phyloP scores from a whole-genome alignment of 2,329 filamentous ascomycete genomes.

The Ciborinia camelliae region DNA sequence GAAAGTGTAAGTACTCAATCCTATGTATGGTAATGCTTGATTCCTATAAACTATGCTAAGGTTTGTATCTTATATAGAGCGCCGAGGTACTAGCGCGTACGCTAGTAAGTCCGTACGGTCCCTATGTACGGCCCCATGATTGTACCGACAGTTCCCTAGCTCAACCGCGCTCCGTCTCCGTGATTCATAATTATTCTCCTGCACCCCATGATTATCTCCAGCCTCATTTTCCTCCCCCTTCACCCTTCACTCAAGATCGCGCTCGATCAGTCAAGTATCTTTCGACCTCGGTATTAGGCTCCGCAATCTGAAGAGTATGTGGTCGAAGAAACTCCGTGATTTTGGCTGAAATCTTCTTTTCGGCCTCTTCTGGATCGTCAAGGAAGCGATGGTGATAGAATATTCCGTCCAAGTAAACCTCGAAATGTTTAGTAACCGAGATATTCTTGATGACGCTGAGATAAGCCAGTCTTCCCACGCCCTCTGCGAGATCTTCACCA shows the following conservation, averaged over 20 bases:
- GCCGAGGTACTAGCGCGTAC: too few relatives aligned
- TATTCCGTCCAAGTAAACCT: background rate
- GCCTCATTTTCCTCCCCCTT: background rate
- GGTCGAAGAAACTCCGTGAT: background rate
- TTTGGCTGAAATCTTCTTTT: rapidly evolving
- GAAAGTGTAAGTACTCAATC: too few relatives aligned
- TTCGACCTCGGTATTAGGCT: background rate
- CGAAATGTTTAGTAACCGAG: background rate
- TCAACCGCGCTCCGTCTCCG: too few relatives aligned
- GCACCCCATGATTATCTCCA: background rate
- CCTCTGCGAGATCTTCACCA: too few relatives aligned
- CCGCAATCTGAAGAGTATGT: background rate
- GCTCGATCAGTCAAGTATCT: background rate
- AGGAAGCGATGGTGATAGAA: background rate
- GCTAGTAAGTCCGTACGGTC: too few relatives aligned
- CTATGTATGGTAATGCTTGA: too few relatives aligned
- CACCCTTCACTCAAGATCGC: too few relatives aligned
- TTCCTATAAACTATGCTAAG: too few relatives aligned
- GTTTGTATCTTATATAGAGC: too few relatives aligned
- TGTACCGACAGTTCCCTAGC: too few relatives aligned
- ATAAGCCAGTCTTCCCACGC: background rate
- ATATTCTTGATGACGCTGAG: background rate
- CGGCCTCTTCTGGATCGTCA: background rate
- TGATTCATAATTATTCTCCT: background rate
- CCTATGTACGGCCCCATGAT: too few relatives aligned